A percentile compares a stretch with the other conserved stretches of the same genome.
phyloP scores from a whole-genome alignment of 805 yeast species.

The Cyberlindnera veronae region DNA sequence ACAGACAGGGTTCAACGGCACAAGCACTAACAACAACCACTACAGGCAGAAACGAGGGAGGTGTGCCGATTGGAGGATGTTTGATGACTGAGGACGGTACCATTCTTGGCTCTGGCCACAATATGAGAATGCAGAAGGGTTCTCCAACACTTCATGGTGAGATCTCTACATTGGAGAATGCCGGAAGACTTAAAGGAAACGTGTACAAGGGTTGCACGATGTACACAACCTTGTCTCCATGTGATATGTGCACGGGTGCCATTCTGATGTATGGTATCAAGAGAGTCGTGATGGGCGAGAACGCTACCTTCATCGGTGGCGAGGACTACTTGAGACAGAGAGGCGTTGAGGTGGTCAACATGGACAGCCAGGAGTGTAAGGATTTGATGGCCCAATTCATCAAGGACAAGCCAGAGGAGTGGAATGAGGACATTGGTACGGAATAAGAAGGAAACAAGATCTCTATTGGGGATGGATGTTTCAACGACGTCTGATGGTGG shows the following conservation, averaged over 20 bases:
- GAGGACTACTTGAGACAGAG: constrained; percentile 65
- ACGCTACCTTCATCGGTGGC: constrained; percentile 76
- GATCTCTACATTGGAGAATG: constrained; percentile 81
- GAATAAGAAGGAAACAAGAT: too few species aligned
- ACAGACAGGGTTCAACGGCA: background rate
- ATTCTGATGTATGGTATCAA: constrained; percentile 83
- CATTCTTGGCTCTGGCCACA: constrained; percentile 85
- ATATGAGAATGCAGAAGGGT: constrained; percentile 79
- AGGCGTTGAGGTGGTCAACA: constrained; percentile 70
- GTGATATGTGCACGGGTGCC: constrained; percentile 95
- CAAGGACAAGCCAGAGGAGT: constrained; percentile 67
- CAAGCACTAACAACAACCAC: background rate
- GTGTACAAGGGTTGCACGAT: constrained; percentile 79
- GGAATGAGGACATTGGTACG: constrained; percentile 79
- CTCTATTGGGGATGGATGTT: too few species aligned
- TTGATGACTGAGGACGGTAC: constrained; percentile 72
- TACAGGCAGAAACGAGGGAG: constrained; percentile 62
- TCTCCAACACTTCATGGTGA: constrained; percentile 92
- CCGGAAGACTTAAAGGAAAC: constrained; percentile 81
- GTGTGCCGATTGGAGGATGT: constrained; percentile 85
- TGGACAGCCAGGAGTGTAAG: constrained; percentile 59
- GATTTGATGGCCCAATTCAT: constrained; percentile 77
- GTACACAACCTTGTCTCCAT: constrained; percentile 90
- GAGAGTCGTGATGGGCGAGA: constrained; percentile 88
- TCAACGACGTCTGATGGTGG: background rate